Evolutionary conservation across 306 rosid genomes (phyloP).

Genomic region (Rosa rugosa): DNA sequence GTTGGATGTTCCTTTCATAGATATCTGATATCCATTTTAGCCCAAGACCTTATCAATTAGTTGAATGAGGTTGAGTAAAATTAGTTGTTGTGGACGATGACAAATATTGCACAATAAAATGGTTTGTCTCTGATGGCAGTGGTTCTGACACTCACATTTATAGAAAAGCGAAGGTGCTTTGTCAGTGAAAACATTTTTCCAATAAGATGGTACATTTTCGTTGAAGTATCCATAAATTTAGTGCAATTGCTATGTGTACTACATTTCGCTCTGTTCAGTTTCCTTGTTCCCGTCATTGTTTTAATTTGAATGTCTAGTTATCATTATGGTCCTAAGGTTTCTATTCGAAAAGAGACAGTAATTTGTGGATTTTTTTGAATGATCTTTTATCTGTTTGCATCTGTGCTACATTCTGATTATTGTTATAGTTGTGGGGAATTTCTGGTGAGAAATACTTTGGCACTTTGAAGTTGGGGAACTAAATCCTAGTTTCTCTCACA

Average conservation of each 20-base stretch:
- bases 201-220: conserved; percentile 3
- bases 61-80: neutral
- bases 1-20: too few species aligned
- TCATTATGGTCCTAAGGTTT: neutral
- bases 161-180: neutral
- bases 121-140: neutral
- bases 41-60: neutral
- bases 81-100: neutral
- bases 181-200: neutral
- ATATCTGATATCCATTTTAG: neutral
- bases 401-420: neutral
- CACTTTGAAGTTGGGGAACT: neutral
- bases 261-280: too few species aligned
- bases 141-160: neutral
- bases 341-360: neutral
- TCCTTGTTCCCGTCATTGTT: too few species aligned
- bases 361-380: neutral
- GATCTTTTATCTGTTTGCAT: neutral
- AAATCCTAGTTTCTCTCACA: neutral
- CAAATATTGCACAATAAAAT: neutral
- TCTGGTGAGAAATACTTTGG: neutral
- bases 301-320: too few species aligned
- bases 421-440: neutral
- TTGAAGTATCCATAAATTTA: neutral
- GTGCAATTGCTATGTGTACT: neutral